phyloP scores from a whole-genome alignment of 345 rosid species.

The Capsella bursapastoris region DNA sequence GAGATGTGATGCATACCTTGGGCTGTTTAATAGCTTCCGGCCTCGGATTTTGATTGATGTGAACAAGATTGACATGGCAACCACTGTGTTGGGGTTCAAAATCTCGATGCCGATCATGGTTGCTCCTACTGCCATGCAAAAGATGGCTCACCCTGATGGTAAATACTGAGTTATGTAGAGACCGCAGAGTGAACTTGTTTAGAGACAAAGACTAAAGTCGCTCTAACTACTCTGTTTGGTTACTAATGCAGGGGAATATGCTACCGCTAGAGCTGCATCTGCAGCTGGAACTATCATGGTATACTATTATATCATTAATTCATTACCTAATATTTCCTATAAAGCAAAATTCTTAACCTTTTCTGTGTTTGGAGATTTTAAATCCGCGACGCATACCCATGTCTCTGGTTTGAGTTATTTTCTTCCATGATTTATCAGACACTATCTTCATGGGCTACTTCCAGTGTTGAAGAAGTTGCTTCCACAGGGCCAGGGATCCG shows the following conservation, averaged over 20 bases:
- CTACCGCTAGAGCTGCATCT: constrained; percentile 92
- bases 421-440: constrained; percentile 57
- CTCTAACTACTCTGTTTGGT: neutral
- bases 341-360: constrained; percentile 4
- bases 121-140: constrained; percentile 92
- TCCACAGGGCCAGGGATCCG: constrained; percentile 88
- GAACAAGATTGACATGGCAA: constrained; percentile 74
- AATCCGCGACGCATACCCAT: neutral
- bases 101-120: constrained; percentile 93
- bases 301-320: constrained; percentile 9
- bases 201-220: neutral
- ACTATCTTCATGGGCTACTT: constrained; percentile 89
- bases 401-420: constrained; percentile 5
- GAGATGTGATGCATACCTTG: constrained; percentile 30
- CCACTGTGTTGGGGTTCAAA: constrained; percentile 78
- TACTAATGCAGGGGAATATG: constrained; percentile 75
- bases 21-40: constrained; percentile 56
- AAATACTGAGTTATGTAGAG: constrained; percentile 18
- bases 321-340: neutral
- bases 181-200: constrained; percentile 7
- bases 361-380: neutral
- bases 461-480: constrained; percentile 93
- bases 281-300: constrained; percentile 93
- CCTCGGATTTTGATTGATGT: constrained; percentile 89
- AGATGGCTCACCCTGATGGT: constrained; percentile 98